Evolutionary conservation across 1,284 basidiomycete species (phyloP).

Genomic region (Apiotrichum montevideense): DNA sequence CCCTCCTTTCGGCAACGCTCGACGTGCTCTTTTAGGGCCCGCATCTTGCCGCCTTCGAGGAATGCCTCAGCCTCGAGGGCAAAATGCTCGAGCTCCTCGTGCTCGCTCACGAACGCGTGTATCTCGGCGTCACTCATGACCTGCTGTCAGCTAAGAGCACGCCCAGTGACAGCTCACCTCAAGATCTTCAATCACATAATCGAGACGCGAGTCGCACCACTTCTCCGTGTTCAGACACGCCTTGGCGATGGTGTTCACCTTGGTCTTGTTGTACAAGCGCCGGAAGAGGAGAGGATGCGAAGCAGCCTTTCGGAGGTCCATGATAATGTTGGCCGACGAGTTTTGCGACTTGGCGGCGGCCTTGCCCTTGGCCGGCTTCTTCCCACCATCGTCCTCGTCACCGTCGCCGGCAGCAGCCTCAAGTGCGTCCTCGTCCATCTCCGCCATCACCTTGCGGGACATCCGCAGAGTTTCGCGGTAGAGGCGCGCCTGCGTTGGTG

Average conservation of each 20-base stretch:
- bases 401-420: constrained; percentile 32
- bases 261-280: constrained; percentile 70
- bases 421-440: constrained; percentile 56
- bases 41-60: constrained; percentile 84
- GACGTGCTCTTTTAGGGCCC: constrained; percentile 66
- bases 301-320: constrained; percentile 93
- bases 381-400: constrained; percentile 25
- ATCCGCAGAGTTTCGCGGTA: constrained; percentile 79
- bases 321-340: constrained; percentile 70
- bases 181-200: constrained; percentile 85
- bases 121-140: constrained; percentile 94
- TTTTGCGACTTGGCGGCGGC: constrained; percentile 21
- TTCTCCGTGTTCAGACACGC: constrained; percentile 85
- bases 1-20: constrained; percentile 62
- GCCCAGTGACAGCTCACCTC: constrained; percentile 39
- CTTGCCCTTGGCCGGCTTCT: constrained; percentile 58
- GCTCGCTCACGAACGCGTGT: constrained; percentile 63
- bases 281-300: constrained; percentile 95
- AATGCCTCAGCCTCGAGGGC: constrained; percentile 70
- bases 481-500: constrained; percentile 68
- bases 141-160: constrained; percentile 41
- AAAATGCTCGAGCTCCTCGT: constrained; percentile 76
- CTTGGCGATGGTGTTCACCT: constrained; percentile 67
- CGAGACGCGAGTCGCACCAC: constrained; percentile 66
- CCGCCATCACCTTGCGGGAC: constrained; percentile 66